These are phyloP conservation scores for Sugiyamaella pinicola DNA, from an alignment of 1,139 yeast species.

Conservation along the genomic window DNA sequence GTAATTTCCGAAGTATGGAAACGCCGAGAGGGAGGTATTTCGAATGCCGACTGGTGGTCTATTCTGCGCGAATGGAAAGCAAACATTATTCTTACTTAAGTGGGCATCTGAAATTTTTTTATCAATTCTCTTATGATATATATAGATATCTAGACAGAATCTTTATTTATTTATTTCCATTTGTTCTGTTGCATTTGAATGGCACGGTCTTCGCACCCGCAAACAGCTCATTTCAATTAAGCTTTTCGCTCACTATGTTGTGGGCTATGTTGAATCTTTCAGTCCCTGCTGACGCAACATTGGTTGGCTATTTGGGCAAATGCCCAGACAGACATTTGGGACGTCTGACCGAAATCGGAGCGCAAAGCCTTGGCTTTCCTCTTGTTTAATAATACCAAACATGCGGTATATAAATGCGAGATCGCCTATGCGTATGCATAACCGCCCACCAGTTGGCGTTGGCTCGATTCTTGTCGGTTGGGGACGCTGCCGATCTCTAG, in stretches of 20 bases:
- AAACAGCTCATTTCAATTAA: no score
- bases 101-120: not conserved
- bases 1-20: constrained; percentile 89
- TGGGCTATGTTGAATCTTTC: no score
- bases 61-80: constrained; percentile 84
- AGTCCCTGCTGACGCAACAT: no score
- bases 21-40: constrained; percentile 60
- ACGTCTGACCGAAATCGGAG: no score
- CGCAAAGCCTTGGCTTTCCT: no score
- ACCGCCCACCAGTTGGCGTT: not conserved
- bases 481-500: constrained; percentile 12
- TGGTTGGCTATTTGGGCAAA: no score
- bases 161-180: constrained; percentile 3
- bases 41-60: constrained; percentile 72
- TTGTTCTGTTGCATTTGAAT: not conserved
- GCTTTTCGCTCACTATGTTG: no score
- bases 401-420: no score
- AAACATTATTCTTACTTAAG: constrained; percentile 68
- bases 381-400: no score
- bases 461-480: not conserved
- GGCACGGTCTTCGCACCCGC: no score
- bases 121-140: no score
- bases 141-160: not conserved
- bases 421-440: not conserved
- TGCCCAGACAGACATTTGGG: no score